A percentile compares a stretch with the other conserved stretches of the same genome.
Evolutionary conservation across 768 basidiomycete genomes (phyloP).

Genomic region (Psilocybe cyanescens): DNA sequence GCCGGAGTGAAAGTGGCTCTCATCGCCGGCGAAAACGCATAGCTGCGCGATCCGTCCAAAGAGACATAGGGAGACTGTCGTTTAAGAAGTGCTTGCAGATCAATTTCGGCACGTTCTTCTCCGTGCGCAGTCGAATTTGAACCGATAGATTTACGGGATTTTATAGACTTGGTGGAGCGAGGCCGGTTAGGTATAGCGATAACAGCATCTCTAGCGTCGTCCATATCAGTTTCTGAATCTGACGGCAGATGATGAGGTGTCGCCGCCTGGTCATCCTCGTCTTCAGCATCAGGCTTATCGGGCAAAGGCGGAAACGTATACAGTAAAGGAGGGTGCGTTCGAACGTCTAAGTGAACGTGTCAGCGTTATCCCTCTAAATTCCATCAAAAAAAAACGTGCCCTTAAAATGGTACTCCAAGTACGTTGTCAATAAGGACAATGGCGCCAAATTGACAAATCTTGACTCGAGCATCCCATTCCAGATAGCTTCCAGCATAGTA

Average conservation of each 20-base stretch:
- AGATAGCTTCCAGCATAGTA: slow-evolving; percentile 62
- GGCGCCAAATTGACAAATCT: slow-evolving; percentile 73
- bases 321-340: slow-evolving; percentile 66
- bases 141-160: slow-evolving; percentile 19
- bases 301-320: slow-evolving; percentile 55
- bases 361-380: background rate
- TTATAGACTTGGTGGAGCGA: slow-evolving; percentile 24
- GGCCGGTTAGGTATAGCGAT: slow-evolving; percentile 30
- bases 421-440: slow-evolving; percentile 60
- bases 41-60: slow-evolving; percentile 46
- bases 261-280: slow-evolving; percentile 2
- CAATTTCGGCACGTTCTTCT: slow-evolving; percentile 18
- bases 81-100: slow-evolving; percentile 37
- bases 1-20: slow-evolving; percentile 27
- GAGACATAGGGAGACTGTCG: slow-evolving; percentile 49
- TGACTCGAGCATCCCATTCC: slow-evolving; percentile 67
- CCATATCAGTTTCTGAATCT: slow-evolving; percentile 34
- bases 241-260: slow-evolving; percentile 2
- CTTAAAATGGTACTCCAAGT: slow-evolving; percentile 62
- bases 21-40: slow-evolving; percentile 45
- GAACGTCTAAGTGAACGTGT: slow-evolving; percentile 50
- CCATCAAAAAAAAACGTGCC: slow-evolving; percentile 38
- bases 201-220: slow-evolving; percentile 40
- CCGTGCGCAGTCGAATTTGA: slow-evolving; percentile 19
- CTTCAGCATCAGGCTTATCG: slow-evolving; percentile 22